phyloP scores from a whole-genome alignment of 768 basidiomycete species.

The Boletus vermiculosoides region DNA sequence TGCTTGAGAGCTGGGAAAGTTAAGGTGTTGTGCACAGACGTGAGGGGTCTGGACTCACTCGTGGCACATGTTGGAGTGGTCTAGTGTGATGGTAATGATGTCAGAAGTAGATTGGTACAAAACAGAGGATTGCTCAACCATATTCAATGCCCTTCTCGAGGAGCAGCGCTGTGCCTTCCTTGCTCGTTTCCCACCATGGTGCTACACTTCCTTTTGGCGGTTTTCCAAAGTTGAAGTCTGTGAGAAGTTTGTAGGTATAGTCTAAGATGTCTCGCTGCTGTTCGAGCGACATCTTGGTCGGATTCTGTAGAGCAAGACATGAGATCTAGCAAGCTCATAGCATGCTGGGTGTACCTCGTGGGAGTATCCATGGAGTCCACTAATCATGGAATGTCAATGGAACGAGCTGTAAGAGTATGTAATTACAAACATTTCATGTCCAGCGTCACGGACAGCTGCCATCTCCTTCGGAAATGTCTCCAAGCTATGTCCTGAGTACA shows the following conservation, averaged over 20 bases:
- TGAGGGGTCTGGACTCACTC: slow-evolving; percentile 34
- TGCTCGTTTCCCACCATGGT: slow-evolving; percentile 80
- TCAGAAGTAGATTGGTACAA: slow-evolving; percentile 5
- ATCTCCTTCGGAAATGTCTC: slow-evolving; percentile 74
- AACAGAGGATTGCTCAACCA: slow-evolving; percentile 38
- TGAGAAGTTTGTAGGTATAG: slow-evolving; percentile 61
- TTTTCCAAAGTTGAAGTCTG: slow-evolving; percentile 59
- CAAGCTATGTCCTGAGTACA: slow-evolving; percentile 57
- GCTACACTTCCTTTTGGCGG: slow-evolving; percentile 66
- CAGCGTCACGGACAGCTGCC: slow-evolving; percentile 66
- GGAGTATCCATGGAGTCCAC: slow-evolving; percentile 68
- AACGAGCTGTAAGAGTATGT: background rate
- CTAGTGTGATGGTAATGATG: slow-evolving; percentile 25
- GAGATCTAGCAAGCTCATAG: background rate
- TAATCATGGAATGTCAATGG: slow-evolving; percentile 19
- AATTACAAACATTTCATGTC: slow-evolving; percentile 60
- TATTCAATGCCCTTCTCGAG: slow-evolving; percentile 75
- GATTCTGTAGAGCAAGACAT: slow-evolving; percentile 44
- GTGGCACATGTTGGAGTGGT: slow-evolving; percentile 59
- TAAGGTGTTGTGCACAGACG: background rate
- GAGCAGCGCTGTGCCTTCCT: slow-evolving; percentile 60
- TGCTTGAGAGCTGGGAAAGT: slow-evolving; percentile 48
- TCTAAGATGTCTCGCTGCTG: slow-evolving; percentile 74
- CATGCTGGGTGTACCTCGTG: slow-evolving; percentile 47
- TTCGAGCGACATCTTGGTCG: slow-evolving; percentile 52